These are phyloP conservation scores for Stylosanthes scabra DNA, from an alignment of 331 rosid species.

Conservation along the genomic window DNA sequence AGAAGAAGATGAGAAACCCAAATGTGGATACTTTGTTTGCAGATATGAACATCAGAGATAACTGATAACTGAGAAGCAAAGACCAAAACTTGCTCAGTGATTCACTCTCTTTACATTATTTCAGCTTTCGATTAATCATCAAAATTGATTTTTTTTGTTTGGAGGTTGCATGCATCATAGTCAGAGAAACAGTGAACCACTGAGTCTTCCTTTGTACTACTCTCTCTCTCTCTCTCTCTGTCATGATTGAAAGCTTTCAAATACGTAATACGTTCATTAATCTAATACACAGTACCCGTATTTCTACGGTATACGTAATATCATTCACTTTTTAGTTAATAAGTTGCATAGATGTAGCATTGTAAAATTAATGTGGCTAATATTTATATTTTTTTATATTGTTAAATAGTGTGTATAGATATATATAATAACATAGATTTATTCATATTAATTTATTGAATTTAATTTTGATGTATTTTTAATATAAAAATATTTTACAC, in stretches of 20 bases:
- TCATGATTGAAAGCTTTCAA: constrained; percentile 17
- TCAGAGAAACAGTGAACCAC: constrained; percentile 57
- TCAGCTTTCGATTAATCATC: constrained; percentile 5
- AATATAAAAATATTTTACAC: too few species aligned
- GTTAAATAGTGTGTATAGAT: too few species aligned
- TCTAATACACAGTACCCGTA: constrained; percentile 29
- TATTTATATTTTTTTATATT: too few species aligned
- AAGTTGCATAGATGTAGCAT: too few species aligned
- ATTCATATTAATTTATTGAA: too few species aligned
- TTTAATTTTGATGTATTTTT: too few species aligned
- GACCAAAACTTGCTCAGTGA: constrained; percentile 25
- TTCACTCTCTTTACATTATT: constrained; percentile 12
- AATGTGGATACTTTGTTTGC: constrained; percentile 41
- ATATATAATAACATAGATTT: too few species aligned
- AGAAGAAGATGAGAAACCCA: constrained; percentile 35
- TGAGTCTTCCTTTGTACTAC: constrained; percentile 55
- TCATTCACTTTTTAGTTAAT: neutral
- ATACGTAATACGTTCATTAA: constrained; percentile 30
- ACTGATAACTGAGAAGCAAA: constrained; percentile 15
- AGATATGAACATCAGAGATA: constrained; percentile 30
- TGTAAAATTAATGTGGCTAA: too few species aligned
- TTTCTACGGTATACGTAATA: neutral
- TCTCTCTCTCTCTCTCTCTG: constrained; percentile 45
- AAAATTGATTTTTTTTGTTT: constrained; percentile 1
- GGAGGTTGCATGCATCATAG: constrained; percentile 52